Conservation (phyloP, 1,284 basidiomycete species). For the Malassezia furfur region DNA sequence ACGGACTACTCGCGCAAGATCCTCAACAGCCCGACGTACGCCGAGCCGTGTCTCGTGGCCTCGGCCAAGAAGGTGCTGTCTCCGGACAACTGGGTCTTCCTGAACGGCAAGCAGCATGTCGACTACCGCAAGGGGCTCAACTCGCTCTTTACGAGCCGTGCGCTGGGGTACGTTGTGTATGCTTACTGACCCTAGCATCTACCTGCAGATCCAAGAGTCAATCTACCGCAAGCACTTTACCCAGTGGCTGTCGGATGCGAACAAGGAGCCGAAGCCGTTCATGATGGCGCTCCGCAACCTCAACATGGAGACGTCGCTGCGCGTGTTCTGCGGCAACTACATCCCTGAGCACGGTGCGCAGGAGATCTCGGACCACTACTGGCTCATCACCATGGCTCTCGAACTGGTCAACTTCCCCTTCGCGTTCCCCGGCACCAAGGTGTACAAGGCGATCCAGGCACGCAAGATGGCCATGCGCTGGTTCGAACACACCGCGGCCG, state of each 20-base stretch:
- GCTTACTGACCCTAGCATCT: conserved; percentile 55
- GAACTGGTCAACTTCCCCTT: conserved; percentile 98
- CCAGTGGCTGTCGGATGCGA: conserved; percentile 46
- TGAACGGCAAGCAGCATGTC: conserved; percentile 84
- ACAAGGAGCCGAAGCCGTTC: conserved; percentile 49
- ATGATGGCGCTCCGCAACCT: conserved; percentile 85
- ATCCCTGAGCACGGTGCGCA: conserved; percentile 67
- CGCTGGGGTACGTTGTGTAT: conserved; percentile 41
- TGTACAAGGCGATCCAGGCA: conserved; percentile 86
- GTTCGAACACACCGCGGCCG: conserved; percentile 68
- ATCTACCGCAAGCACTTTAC: conserved; percentile 71
- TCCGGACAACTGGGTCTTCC: conserved; percentile 94
- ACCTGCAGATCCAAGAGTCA: conserved; percentile 74
- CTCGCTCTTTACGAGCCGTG: conserved; percentile 72
- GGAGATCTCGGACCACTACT: conserved; percentile 87
- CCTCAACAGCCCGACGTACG: conserved; percentile 43
- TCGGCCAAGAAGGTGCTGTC: conserved; percentile 80
- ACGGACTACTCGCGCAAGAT: conserved; percentile 46
- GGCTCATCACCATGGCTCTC: conserved; percentile 85
- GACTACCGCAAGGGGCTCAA: conserved; percentile 89
- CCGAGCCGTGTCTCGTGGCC: conserved; percentile 73
- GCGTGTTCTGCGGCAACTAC: conserved; percentile 86
- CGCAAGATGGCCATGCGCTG: conserved; percentile 78
- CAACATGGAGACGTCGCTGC: conserved; percentile 95
- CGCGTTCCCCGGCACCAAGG: conserved; percentile 68